Evolutionary conservation across 2,329 filamentous ascomycete species (phyloP), one percentile per base, ranked within the genome.

Genomic region (Diaporthe sp.): DNA sequence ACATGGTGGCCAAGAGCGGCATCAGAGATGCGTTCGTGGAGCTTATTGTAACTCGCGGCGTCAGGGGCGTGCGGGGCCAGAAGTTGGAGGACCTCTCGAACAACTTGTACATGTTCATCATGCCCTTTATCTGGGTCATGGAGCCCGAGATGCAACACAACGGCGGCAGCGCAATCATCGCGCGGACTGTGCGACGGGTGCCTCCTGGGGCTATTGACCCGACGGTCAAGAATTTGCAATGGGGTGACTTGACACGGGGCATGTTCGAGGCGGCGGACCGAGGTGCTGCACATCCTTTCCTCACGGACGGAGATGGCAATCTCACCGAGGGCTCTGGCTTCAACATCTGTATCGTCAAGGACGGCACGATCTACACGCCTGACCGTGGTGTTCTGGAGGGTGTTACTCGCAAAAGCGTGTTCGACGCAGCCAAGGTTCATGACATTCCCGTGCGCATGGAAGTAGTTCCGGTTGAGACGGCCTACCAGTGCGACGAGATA

Each of bases 91-190:
- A 86, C 2, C 49, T 79, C 2, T 85, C 84, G 42, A 85, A 86
- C 65, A 83, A 82, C 19, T 80, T 89, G 0, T 89, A 90, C 78
- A 83, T 89, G 81, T 86, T 88, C 58, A 81, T 88, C 19, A 80
- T 82, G 73, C 87, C 88, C 0, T 90, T 87, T 70, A 80, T 89
- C 4, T 89, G 87, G 88, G 84, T 86, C 0, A 88, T 89, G 87
- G 81, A 84, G 1, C 88, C 87, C 0, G 79, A 84, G 3, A 77
- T 84, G 15, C 88, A 89, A 76, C 76, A 72, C 22, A 73, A 31
- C 0, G 87, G 87, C 0, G 86, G 85, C 5, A 83, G 75, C 4
- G 86, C 87, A 0, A 80, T 89, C 15, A 77, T 89, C 34, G 84
- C 87, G 0, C 80, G 87, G 17, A 88, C 87, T 0, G 87, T 89